Evolutionary conservation across 345 rosid genomes (phyloP).

Genomic region (Brassica napus): DNA sequence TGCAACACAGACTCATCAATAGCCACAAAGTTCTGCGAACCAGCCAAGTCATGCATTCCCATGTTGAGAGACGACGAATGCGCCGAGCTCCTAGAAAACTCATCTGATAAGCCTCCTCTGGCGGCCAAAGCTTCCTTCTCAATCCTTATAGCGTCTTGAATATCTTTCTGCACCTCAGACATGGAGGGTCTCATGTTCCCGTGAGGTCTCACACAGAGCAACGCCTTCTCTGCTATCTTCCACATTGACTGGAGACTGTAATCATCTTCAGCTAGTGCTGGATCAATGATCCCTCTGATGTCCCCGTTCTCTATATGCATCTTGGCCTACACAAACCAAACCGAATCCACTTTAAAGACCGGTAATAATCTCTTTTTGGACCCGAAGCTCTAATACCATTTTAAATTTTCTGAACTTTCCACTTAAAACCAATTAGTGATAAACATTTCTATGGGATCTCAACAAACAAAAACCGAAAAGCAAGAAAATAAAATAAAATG

Average conservation of each 20-base stretch:
- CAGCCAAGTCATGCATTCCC: conserved; percentile 54
- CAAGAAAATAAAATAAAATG: background rate
- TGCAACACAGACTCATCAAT: conserved; percentile 60
- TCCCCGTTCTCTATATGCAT: conserved; percentile 93
- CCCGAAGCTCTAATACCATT: no score
- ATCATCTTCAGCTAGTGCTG: conserved; percentile 48
- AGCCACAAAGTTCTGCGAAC: conserved; percentile 55
- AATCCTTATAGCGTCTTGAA: conserved; percentile 82
- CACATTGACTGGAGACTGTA: conserved; percentile 96
- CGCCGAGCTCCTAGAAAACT: conserved; percentile 64
- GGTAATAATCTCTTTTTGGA: no score
- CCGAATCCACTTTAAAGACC: no score
- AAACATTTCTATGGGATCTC: no score
- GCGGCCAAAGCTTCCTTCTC: conserved; percentile 59
- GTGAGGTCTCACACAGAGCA: conserved; percentile 87
- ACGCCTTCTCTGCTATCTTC: conserved; percentile 96
- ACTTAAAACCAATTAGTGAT: no score
- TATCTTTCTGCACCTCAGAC: conserved; percentile 91
- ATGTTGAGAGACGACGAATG: conserved; percentile 72
- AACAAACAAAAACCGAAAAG: background rate
- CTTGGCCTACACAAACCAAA: conserved; percentile 58
- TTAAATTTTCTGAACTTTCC: no score
- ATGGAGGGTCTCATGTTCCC: conserved; percentile 93
- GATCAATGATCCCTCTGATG: conserved; percentile 90
- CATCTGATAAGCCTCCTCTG: conserved; percentile 75